Evolutionary conservation across 2,329 filamentous ascomycete genomes (phyloP), one percentile per base, ranked within the genome.

Genomic region (Fusarium mexicanum): DNA sequence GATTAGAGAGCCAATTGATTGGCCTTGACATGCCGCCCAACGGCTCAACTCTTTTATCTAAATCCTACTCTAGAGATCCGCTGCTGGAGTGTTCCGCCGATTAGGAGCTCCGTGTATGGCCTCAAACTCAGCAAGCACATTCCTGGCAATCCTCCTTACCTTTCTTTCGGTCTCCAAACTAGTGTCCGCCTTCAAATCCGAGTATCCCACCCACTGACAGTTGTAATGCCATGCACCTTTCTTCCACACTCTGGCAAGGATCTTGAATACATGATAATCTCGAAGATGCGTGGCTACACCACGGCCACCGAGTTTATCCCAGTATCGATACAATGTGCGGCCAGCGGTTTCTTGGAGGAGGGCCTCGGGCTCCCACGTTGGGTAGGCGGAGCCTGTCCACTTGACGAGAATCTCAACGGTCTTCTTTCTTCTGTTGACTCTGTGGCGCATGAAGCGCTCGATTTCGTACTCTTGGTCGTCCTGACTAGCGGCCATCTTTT

Each of bases 11-110:
- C 3, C 16, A 35, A 35, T 24, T 0, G 1, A 8, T 6, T 6
- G 14, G 16, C 6, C 4, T 13, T 16, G 7, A 6, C 1, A 12
- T 24, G 0, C 11, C 5, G 3, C 10, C 5, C 16, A 11, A 0
- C 3, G 8, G 3, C 29, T 5, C 3, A 33, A 33, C 16, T 35
- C 11, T 2, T 7, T 6, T 6, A 2, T 35, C 6, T 1, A 0
- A 2, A 18, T 1, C 22, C 1, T 7, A 1, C 1, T 14, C 12
- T 35, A 51, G 6, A 8, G 31, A 3, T 8, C 4, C 6, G 6
- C 31, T 0, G n/a, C 6, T 1, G 6, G 31, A 35, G 4, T 18
- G 8, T 14, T 24, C 8, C 14, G 29, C 8, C 11, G 31, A 1
- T 35, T 8, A 20, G 4, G 0, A 20, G 6, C 3, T 33, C 7